Base-by-base conservation (phyloP, 257 asterid genomes). In the Solanum chmielewskii region DNA sequence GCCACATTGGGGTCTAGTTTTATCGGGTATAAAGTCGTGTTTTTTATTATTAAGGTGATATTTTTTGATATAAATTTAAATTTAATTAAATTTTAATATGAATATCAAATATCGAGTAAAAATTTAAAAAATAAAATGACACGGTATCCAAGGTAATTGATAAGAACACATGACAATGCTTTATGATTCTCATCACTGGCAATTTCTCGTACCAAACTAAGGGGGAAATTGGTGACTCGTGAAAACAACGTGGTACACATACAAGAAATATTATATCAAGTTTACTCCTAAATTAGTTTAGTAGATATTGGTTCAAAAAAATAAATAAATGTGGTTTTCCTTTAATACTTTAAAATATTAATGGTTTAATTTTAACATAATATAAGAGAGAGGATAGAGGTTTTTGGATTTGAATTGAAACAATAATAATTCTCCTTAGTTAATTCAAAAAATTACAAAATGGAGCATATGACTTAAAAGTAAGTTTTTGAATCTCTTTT, bases 21-120 rank as follows among this genome's bases (percentile, higher is more conserved):
- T 56, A 7, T 0, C 0, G 25, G 25, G 10, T 0, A 7, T 0
- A 3, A 0, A 56, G 5, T 20, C 20, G 9, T 20, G 0, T 20
- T 56, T 20, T 56, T 56, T 20, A 9, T 0, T 20, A 3, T 56
- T 0, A 20, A 56, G 3, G 1, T 56, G 2, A 56, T 0, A 20
- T 20, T 7, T 56, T 56, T 20, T 4, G 0, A 0, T 4, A 0
- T 56, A 0, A 56, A 20, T 56, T 2, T 20, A 0, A 56, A 56
- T 20, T 7, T 20, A 56, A 7, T 56, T 2, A 11, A 0, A 20
- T 0, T 56, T 2, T 0, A 56, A 56, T 56, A 56, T 56, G 1
- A 20, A 20, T 56, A 20, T 56, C 1, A 18, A 1, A 52, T 2
- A 49, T 1, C 0, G 21, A 0, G 0, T 6, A 4, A 1, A 18